phyloP scores from a whole-genome alignment of 2,329 filamentous ascomycete genomes.

The Fusarium tanahbumbuense region DNA sequence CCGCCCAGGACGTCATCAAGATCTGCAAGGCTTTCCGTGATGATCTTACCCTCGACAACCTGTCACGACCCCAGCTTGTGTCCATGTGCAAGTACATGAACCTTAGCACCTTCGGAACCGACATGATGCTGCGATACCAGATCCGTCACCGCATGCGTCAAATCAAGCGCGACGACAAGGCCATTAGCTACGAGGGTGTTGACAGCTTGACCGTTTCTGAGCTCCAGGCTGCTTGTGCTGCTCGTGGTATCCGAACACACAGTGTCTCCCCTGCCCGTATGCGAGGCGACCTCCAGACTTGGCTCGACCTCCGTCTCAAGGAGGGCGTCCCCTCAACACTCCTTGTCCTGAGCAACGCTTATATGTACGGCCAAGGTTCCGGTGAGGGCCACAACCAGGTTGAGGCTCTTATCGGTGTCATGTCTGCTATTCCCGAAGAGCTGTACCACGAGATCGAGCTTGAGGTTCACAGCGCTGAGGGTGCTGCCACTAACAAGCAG shows the following conservation, averaged over 20 bases:
- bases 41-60: slow-evolving; percentile 95
- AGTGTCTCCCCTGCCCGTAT: slow-evolving; percentile 89
- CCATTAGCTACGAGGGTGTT: slow-evolving; percentile 93
- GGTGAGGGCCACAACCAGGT: slow-evolving; percentile 92
- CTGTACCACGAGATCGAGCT: slow-evolving; percentile 99
- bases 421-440: slow-evolving; percentile 96
- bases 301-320: slow-evolving; percentile 92
- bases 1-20: slow-evolving; percentile 92
- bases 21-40: slow-evolving; percentile 99
- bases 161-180: slow-evolving; percentile 97
- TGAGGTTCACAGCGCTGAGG: slow-evolving; percentile 96
- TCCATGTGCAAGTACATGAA: slow-evolving; percentile 99
- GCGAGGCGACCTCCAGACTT: slow-evolving; percentile 89
- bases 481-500: slow-evolving; percentile 98
- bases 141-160: slow-evolving; percentile 98
- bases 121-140: slow-evolving; percentile 97
- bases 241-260: slow-evolving; percentile 91
- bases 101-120: slow-evolving; percentile 94
- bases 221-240: slow-evolving; percentile 90
- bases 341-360: slow-evolving; percentile 94
- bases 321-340: slow-evolving; percentile 97
- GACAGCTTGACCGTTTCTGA: slow-evolving; percentile 93
- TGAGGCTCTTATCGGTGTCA: slow-evolving; percentile 89
- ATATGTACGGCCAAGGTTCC: slow-evolving; percentile 92
- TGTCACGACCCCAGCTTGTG: slow-evolving; percentile 93